Evolutionary conservation across 2,329 filamentous ascomycete genomes (phyloP), one percentile per base, ranked within the genome.

Genomic region (Shiraia sp.): DNA sequence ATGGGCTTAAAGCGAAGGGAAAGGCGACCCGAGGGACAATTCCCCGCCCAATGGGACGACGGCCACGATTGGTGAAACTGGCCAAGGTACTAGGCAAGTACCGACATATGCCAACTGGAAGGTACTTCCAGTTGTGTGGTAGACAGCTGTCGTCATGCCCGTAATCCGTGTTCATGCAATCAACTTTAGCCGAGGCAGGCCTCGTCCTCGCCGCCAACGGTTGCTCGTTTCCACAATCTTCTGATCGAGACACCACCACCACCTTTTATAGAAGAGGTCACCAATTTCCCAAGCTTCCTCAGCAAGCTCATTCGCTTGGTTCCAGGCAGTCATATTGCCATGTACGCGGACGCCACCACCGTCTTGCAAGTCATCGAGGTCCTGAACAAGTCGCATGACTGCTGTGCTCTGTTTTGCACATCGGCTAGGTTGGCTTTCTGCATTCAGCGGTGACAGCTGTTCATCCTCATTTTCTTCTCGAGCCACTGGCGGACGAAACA

Each of bases 181-280:
- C 33, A 60, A 39, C 29, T 41, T 53, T 36, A 64, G 35, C 27
- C 40, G 36, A 10, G 35, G 32, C 26, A 57, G 72, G 0, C 79
- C 80, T 39, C 79, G 71, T 38, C 73, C 54, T 37, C 53, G 68
- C 47, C 79, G 70, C 71, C 74, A 72, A 36, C 70, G 65, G 60
- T 83, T 82, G 54, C 78, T 80, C 37, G 72, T 72, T 31, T 75
- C 72, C n/a, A 83, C 62, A 12, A 82, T 72, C 9, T 69, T 67
- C 7, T 70, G 59, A 53, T 83, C 80, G 55, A 83, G 78, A 25
- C 80, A 62, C 63, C 80, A 83, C 79, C 79, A 84, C 80, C 80
- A 83, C 28, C 75, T 72, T 60, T 77, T 73, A 59, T 82, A 82
- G 15, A 82, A 63, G n/a, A 73, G 55, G 60, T 82, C 78, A 1